Evolutionary conservation across 1,139 yeast species (phyloP), one percentile per base, ranked within the genome.

Genomic region (Geotrichum histeridarum): DNA sequence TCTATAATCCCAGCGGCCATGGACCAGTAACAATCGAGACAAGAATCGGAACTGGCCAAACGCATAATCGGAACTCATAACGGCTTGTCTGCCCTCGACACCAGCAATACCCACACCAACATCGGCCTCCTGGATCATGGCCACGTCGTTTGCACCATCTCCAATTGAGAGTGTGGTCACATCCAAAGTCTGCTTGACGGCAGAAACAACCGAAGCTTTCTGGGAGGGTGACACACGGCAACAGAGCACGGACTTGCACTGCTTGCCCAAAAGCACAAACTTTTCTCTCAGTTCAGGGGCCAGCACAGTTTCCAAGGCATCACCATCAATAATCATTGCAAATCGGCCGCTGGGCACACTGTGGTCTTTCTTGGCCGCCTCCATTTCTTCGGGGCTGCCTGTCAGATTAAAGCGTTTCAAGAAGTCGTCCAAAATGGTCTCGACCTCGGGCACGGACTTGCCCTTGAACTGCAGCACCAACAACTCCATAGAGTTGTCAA

Each of bases 91-190:
- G 62, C 99, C 99, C 76, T 93, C 99, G 72, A 89, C 95, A 69
- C 99, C 99, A 48, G 96, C 95, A 64, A 93, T 93, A 71, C 99
- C 99, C 49, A 93, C 94, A 63, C 99, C 99, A 36, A 93, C 94
- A 72, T 93, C 94, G 1, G 99, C 99, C 39, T 95, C 90, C 69
- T 93, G 98, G 63, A 93, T 93, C 99, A 93, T 93, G 5, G 98
- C 95, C 59, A 93, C 99, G 73, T 93, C 99, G 68, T 93, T 93
- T 42, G 98, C 95, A 57, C 99, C 99, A 70, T 93, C 99, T 60
- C 99, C 99, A 69, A 93, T 87, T 1, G 98, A 95, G 60, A 93
- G 75, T 1, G 97, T 86, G 86, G 86, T 86, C 48, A 87, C 95
- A 58, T 81, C 86, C 59, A 93, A 76, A 9, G 89, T 82, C 17